Percentiles rank a stretch among this genome's conserved stretches.
phyloP scores from a whole-genome alignment of 345 rosid species.

The Moricandia moricandioides region DNA sequence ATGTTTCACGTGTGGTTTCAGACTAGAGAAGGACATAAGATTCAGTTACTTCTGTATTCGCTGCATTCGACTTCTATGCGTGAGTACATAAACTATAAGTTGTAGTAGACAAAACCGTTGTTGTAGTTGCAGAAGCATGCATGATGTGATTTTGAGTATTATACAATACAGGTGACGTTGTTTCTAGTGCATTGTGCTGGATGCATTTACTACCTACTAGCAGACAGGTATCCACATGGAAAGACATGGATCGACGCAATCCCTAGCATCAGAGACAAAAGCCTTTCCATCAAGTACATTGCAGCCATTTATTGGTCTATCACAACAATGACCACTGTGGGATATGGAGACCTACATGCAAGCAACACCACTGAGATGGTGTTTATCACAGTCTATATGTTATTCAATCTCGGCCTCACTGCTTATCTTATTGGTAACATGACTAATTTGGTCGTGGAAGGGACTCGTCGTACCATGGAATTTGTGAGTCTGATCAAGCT shows the following conservation, averaged over 20 bases:
- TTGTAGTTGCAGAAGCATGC: constrained; percentile 6
- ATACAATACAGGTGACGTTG: constrained; percentile 69
- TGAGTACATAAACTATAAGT: constrained; percentile 34
- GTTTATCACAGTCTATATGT: constrained; percentile 77
- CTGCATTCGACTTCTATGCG: constrained; percentile 61
- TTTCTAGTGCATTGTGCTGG: constrained; percentile 81
- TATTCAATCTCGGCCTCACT: constrained; percentile 88
- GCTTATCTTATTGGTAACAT: constrained; percentile 92
- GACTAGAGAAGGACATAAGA: constrained; percentile 93
- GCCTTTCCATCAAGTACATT: constrained; percentile 68
- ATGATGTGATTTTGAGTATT: constrained; percentile 1
- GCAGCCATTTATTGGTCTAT: constrained; percentile 87
- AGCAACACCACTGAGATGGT: constrained; percentile 78
- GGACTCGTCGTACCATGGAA: constrained; percentile 96
- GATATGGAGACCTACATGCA: constrained; percentile 94
- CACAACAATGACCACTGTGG: constrained; percentile 97
- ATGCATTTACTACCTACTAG: constrained; percentile 77
- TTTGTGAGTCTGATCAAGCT: constrained; percentile 48
- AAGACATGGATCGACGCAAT: constrained; percentile 72
- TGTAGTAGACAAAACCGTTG: background rate
- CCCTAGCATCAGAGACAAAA: constrained; percentile 71
- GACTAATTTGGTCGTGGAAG: constrained; percentile 94
- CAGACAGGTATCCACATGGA: constrained; percentile 80
- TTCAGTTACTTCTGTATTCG: constrained; percentile 82
- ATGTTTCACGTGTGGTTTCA: constrained; percentile 24